phyloP scores from a whole-genome alignment of 331 rosid species.

The Phaseolus coccineus region DNA sequence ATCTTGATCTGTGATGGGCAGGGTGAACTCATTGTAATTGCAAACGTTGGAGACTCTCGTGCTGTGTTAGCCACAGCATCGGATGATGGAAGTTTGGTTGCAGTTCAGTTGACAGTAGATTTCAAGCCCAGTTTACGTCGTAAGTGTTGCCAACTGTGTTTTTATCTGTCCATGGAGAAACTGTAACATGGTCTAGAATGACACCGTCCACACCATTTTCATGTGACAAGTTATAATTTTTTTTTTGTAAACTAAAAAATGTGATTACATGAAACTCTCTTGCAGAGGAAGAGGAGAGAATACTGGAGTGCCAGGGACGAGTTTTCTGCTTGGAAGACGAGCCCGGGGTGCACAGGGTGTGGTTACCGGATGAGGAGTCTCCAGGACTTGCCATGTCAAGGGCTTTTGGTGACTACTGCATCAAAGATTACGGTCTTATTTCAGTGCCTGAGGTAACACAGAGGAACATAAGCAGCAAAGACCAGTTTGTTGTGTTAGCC shows the following conservation, averaged over 20 bases:
- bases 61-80: constrained; percentile 82
- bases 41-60: constrained; percentile 93
- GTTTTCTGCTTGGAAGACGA: constrained; percentile 83
- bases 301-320: constrained; percentile 68
- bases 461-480: constrained; percentile 66
- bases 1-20: constrained; percentile 18
- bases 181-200: not conserved
- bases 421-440: constrained; percentile 83
- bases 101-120: constrained; percentile 89
- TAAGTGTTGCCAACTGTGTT: constrained; percentile 46
- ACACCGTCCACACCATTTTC: no score
- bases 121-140: constrained; percentile 93
- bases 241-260: not conserved
- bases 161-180: not conserved
- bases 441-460: constrained; percentile 87
- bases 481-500: constrained; percentile 83
- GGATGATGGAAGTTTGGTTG: constrained; percentile 68
- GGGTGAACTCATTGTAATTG: constrained; percentile 74
- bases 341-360: constrained; percentile 82
- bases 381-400: constrained; percentile 96
- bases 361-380: constrained; percentile 76
- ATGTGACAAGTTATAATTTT: not conserved
- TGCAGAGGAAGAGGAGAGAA: constrained; percentile 88
- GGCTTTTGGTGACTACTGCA: constrained; percentile 87
- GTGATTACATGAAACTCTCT: not conserved